Percentiles rank a stretch among this genome's conserved stretches.
phyloP scores from a whole-genome alignment of 768 basidiomycete species.

The Ramaria sp. region DNA sequence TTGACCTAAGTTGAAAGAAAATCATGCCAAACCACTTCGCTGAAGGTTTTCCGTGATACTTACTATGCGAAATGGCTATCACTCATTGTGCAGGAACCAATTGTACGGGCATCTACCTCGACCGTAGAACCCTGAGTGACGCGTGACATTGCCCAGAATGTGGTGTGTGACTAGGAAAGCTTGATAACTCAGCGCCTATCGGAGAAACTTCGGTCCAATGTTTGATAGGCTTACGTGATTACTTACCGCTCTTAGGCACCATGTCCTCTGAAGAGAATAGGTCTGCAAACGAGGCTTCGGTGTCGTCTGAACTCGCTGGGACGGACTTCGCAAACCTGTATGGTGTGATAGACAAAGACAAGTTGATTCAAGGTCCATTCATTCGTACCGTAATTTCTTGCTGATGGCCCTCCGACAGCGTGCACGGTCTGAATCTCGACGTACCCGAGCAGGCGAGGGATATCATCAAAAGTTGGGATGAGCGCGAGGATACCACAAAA shows the following conservation, averaged over 20 bases:
- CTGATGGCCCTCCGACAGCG: conserved; percentile 29
- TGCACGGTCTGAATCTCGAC: conserved; percentile 69
- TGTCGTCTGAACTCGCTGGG: conserved; percentile 34
- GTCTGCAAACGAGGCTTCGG: conserved; percentile 18
- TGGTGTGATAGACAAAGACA: conserved; percentile 52
- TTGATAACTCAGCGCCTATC: neutral
- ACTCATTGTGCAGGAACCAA: too few relatives aligned
- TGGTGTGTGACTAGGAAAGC: too few relatives aligned
- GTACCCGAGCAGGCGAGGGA: conserved; percentile 73
- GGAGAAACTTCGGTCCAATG: neutral
- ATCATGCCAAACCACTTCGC: too few relatives aligned
- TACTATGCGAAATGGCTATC: too few relatives aligned
- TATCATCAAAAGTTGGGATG: conserved; percentile 74
- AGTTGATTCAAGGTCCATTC: conserved; percentile 23
- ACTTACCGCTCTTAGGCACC: neutral
- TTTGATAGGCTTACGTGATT: neutral
- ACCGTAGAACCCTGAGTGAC: too few relatives aligned
- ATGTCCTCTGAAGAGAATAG: neutral
- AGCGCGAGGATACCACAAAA: conserved; percentile 53
- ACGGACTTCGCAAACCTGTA: conserved; percentile 47
- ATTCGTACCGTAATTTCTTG: too few relatives aligned
- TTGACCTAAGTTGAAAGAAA: too few relatives aligned
- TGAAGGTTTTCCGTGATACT: too few relatives aligned
- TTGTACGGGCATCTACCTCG: too few relatives aligned
- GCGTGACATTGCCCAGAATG: too few relatives aligned